phyloP scores from a whole-genome alignment of 768 basidiomycete species.

The Mycena floridula region DNA sequence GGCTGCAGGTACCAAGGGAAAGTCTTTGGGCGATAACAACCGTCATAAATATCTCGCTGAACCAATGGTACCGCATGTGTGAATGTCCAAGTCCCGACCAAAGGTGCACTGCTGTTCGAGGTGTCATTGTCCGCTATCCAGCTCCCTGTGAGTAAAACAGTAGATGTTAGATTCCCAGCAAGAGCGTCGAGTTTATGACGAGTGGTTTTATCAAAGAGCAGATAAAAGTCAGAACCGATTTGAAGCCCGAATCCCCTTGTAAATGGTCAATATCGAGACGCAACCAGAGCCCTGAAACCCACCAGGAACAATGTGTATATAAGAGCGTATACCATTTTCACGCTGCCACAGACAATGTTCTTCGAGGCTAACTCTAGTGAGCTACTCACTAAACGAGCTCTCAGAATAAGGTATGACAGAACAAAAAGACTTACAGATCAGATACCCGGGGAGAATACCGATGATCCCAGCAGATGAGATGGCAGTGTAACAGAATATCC shows the following conservation, averaged over 20 bases:
- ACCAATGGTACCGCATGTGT: conserved; percentile 43
- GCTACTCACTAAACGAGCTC: conserved; percentile 53
- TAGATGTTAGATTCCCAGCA: conserved; percentile 42
- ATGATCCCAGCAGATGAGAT: conserved; percentile 86
- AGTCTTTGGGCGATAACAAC: conserved; percentile 62
- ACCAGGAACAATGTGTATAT: conserved; percentile 80
- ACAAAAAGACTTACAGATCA: conserved; percentile 51
- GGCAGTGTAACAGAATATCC: conserved; percentile 87
- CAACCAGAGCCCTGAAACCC: conserved; percentile 3
- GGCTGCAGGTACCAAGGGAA: conserved; percentile 78
- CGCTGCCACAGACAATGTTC: conserved; percentile 79
- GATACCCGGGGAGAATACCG: conserved; percentile 84
- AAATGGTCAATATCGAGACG: background rate
- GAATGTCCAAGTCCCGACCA: conserved; percentile 63
- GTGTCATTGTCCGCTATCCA: conserved; percentile 59
- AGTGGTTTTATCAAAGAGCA: conserved; percentile 57
- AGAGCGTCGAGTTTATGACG: conserved; percentile 48
- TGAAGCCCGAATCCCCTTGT: conserved; percentile 72
- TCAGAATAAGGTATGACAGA: conserved; percentile 2
- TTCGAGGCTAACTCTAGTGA: conserved; percentile 81
- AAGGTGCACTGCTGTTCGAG: conserved; percentile 32
- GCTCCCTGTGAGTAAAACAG: conserved; percentile 53
- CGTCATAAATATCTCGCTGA: conserved; percentile 44
- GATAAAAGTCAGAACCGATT: conserved; percentile 77
- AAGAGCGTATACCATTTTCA: conserved; percentile 86